These are phyloP conservation scores for Pisolithus orientalis DNA, from an alignment of 768 basidiomycete species.

Conservation along the genomic window DNA sequence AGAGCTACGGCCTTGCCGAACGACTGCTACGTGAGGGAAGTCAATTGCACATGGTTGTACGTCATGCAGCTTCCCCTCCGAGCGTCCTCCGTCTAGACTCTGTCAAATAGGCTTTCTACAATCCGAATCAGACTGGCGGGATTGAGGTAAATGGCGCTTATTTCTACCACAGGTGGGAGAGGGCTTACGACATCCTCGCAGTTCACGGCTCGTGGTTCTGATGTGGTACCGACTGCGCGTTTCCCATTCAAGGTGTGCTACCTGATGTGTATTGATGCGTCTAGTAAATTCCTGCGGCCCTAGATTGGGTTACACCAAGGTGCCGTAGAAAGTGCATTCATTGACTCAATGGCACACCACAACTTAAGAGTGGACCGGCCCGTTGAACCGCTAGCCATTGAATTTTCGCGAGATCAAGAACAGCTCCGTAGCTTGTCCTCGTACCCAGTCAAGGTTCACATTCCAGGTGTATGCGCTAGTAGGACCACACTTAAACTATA, in stretches of 20 bases:
- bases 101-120: conserved; percentile 60
- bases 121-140: conserved; percentile 53
- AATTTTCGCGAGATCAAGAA: conserved; percentile 31
- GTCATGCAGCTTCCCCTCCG: conserved; percentile 11
- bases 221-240: conserved; percentile 57
- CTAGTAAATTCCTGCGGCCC: neutral
- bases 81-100: neutral
- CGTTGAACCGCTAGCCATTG: conserved; percentile 24
- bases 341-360: conserved; percentile 31
- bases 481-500: neutral
- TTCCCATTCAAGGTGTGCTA: conserved; percentile 63
- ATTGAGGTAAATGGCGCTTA: conserved; percentile 43
- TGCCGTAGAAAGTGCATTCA: conserved; percentile 35
- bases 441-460: conserved; percentile 27
- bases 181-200: conserved; percentile 18
- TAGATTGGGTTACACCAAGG: conserved; percentile 35
- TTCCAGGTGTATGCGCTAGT: neutral
- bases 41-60: conserved; percentile 63
- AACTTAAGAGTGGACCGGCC: conserved; percentile 32
- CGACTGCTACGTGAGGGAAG: conserved; percentile 56
- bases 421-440: conserved; percentile 28
- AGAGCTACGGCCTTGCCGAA: conserved; percentile 68
- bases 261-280: neutral
- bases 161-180: neutral
- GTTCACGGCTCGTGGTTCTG: conserved; percentile 57